A percentile compares a stretch with the other conserved stretches of the same genome.
These are phyloP conservation scores for Rhodotorula sp. DNA, from an alignment of 1,284 basidiomycete genomes.

Conservation along the genomic window DNA sequence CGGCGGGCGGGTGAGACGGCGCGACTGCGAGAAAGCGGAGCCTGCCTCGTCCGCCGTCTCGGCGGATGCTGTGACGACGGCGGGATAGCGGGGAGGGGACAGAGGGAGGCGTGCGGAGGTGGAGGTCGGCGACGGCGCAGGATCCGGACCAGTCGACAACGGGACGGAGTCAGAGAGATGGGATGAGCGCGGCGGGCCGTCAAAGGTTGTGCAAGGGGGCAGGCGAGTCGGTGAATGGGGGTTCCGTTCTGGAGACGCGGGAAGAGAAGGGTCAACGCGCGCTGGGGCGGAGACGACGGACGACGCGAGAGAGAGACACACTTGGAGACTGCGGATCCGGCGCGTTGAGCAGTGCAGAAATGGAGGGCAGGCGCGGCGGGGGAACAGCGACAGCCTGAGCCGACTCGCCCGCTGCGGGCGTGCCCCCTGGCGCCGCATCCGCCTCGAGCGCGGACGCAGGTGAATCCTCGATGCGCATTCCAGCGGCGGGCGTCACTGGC, in stretches of 20 bases:
- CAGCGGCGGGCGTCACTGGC: no score
- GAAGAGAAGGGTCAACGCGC: no score
- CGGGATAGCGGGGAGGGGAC: not conserved
- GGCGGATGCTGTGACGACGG: not conserved
- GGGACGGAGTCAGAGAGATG: no score
- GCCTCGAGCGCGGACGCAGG: not conserved
- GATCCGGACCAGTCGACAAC: not conserved
- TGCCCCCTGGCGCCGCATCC: not conserved
- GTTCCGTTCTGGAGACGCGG: no score
- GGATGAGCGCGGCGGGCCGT: no score
- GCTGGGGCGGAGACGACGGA: not conserved
- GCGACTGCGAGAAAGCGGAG: not conserved
- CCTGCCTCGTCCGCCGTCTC: not conserved
- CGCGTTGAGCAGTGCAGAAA: constrained; percentile 21
- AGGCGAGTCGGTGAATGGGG: no score
- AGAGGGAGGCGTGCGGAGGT: not conserved
- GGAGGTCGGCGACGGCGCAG: not conserved
- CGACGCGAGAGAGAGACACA: not conserved
- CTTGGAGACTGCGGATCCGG: not conserved
- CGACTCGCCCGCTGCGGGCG: not conserved
- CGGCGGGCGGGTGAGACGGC: not conserved
- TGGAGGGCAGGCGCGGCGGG: constrained; percentile 21
- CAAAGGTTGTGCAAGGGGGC: no score
- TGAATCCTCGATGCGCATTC: no score
- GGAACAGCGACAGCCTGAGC: no score